Conservation (phyloP, 2,329 filamentous ascomycete species). For the Hypoxylon sp. region DNA sequence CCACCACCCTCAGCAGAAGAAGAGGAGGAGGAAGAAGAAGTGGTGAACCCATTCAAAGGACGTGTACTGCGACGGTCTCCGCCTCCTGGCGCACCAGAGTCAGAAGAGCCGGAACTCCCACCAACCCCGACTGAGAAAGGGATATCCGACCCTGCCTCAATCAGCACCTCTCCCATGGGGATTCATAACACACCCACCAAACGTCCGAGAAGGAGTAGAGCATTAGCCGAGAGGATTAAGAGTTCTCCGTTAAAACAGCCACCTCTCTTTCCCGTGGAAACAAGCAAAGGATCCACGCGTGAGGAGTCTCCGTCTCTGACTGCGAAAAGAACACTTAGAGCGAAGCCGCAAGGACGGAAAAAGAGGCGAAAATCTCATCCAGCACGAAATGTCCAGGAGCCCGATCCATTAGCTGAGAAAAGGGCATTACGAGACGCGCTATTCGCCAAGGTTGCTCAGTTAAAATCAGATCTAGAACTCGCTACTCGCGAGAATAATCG, state of each 20-base stretch:
- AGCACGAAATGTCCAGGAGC: conserved; percentile 60
- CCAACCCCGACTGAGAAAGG: conserved; percentile 67
- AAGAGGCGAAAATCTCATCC: conserved; percentile 52
- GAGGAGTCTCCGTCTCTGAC: conserved; percentile 42
- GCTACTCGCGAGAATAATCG: conserved; percentile 72
- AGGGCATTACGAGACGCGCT: conserved; percentile 68
- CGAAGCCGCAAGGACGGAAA: conserved; percentile 32
- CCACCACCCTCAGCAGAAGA: conserved; percentile 63
- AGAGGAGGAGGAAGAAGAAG: conserved; percentile 62
- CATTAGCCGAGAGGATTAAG: conserved; percentile 58
- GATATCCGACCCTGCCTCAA: conserved; percentile 64
- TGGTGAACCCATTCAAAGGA: conserved; percentile 60
- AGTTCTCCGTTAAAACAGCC: conserved; percentile 67
- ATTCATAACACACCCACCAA: conserved; percentile 73
- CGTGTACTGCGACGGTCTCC: conserved; percentile 57
- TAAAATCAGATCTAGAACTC: conserved; percentile 72
- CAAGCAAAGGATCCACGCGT: conserved; percentile 18
- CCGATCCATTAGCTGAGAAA: conserved; percentile 64
- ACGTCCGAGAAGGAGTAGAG: conserved; percentile 60
- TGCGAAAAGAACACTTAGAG: conserved; percentile 28
- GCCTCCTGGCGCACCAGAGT: conserved; percentile 53
- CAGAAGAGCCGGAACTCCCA: conserved; percentile 75
- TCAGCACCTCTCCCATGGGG: conserved; percentile 69
- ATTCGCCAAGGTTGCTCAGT: conserved; percentile 66
- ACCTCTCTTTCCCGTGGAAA: conserved; percentile 52